Percentiles rank a stretch among this genome's conserved stretches.
Conservation (phyloP, 139 green algal species). For the Chloropicon primus region DNA sequence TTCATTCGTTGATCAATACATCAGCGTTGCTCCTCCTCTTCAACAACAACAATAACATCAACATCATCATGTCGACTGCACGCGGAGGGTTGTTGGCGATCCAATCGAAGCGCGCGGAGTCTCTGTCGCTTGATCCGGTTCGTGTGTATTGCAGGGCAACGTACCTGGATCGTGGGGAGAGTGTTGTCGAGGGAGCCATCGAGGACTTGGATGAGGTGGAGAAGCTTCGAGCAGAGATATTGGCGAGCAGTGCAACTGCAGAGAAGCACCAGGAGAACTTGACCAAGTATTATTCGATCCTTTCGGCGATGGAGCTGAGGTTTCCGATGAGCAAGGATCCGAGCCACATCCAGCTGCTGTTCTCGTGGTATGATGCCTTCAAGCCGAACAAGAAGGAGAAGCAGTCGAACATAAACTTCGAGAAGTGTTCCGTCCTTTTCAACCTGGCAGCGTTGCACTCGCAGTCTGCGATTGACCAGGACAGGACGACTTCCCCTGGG, state of each 20-base stretch:
- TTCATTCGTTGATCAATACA: too few species aligned
- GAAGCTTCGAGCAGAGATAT: background rate
- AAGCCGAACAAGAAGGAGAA: constrained; percentile 30
- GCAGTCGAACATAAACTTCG: constrained; percentile 75
- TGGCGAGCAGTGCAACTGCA: background rate
- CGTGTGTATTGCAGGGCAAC: background rate
- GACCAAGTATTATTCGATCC: constrained; percentile 60
- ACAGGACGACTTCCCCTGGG: constrained; percentile 50
- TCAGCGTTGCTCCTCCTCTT: background rate
- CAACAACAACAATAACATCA: background rate
- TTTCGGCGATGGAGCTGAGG: constrained; percentile 70
- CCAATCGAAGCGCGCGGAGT: background rate
- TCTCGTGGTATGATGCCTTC: constrained; percentile 73
- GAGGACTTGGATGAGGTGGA: background rate
- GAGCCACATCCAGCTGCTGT: constrained; percentile 44
- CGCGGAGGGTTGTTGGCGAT: background rate
- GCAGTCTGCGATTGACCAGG: constrained; percentile 54
- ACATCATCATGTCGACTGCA: background rate
- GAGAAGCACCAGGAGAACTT: background rate
- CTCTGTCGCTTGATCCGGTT: background rate
- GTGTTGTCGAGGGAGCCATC: background rate
- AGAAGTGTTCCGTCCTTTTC: constrained; percentile 85
- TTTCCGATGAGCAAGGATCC: constrained; percentile 73
- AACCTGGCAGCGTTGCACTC: constrained; percentile 67
- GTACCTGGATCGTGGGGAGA: background rate